Evolutionary conservation across 371 early-diverging fungal genomes (phyloP).

Genomic region (Lichtheimia hyalospora): DNA sequence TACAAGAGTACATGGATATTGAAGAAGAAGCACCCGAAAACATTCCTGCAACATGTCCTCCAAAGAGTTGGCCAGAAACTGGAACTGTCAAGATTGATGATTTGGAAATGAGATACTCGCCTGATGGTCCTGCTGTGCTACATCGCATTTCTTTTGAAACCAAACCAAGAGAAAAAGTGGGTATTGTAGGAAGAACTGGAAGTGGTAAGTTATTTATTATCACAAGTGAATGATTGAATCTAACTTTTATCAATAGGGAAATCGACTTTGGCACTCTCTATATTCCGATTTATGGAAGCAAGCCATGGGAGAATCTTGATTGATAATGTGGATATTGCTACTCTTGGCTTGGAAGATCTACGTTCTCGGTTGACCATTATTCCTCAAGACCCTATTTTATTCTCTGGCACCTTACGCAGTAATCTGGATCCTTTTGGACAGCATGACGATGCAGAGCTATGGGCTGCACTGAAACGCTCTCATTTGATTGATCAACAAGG

Average conservation of each 20-base stretch:
- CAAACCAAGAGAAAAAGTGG: constrained; percentile 57
- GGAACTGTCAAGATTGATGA: constrained; percentile 69
- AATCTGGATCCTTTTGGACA: constrained; percentile 80
- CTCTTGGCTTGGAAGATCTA: constrained; percentile 64
- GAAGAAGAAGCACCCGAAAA: constrained; percentile 70
- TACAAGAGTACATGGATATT: too few relatives aligned
- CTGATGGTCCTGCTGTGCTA: constrained; percentile 68
- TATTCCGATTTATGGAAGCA: constrained; percentile 77
- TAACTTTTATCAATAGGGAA: constrained; percentile 33
- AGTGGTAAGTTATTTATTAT: constrained; percentile 12
- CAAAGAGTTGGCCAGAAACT: constrained; percentile 70
- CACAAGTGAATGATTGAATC: background rate
- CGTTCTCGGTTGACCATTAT: constrained; percentile 66
- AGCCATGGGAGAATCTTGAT: constrained; percentile 62
- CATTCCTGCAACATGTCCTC: constrained; percentile 47
- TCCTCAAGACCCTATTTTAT: constrained; percentile 76
- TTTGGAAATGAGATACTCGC: constrained; percentile 66
- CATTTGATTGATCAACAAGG: constrained; percentile 43
- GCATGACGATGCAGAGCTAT: constrained; percentile 72
- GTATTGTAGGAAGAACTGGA: constrained; percentile 60
- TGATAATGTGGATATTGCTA: constrained; percentile 70
- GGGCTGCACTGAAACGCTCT: constrained; percentile 70
- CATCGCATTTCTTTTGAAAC: constrained; percentile 64
- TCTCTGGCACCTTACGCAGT: constrained; percentile 74
- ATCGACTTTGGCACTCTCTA: constrained; percentile 62